Conservation (phyloP, 1,284 basidiomycete genomes). For the Pisolithus thermaeus region DNA sequence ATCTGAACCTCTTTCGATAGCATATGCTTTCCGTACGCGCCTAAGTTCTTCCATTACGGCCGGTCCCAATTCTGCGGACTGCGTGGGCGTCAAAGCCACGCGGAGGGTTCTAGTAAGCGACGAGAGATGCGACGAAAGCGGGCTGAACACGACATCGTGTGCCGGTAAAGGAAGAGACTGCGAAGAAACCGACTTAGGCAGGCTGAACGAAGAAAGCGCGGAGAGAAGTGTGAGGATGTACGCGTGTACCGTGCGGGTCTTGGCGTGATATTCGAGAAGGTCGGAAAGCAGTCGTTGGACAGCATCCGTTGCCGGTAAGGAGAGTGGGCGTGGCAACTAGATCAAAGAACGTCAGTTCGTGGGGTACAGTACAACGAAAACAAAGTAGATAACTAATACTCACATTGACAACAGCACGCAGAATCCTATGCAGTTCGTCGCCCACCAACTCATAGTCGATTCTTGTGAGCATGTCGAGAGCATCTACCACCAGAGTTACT, state of each 20-base stretch:
- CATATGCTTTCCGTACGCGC: slow-evolving; percentile 30
- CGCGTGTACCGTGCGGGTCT: slow-evolving; percentile 56
- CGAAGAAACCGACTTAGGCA: background rate
- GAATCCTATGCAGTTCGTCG: slow-evolving; percentile 40
- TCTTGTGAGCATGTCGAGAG: slow-evolving; percentile 42
- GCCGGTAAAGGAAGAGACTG: slow-evolving; percentile 1
- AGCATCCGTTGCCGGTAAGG: slow-evolving; percentile 3
- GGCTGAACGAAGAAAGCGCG: slow-evolving; percentile 6
- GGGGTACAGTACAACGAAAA: background rate
- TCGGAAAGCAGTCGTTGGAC: slow-evolving; percentile 40
- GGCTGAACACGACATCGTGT: slow-evolving; percentile 9
- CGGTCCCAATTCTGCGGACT: slow-evolving; percentile 37
- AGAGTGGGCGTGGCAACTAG: slow-evolving; percentile 12
- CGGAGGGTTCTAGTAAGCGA: slow-evolving; percentile 44
- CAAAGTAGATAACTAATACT: slow-evolving; percentile 16
- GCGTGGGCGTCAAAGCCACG: slow-evolving; percentile 52
- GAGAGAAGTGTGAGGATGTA: slow-evolving; percentile 26
- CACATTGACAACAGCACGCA: slow-evolving; percentile 46
- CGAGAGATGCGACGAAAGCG: slow-evolving; percentile 31
- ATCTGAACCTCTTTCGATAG: background rate
- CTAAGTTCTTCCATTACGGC: slow-evolving; percentile 32
- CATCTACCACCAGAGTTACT: slow-evolving; percentile 30
- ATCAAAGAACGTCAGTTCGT: background rate
- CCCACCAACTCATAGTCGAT: slow-evolving; percentile 60
- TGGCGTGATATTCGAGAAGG: slow-evolving; percentile 55